Evolutionary conservation across 2,329 filamentous ascomycete genomes (phyloP).

Genomic region (Trichoderma lentiforme): DNA sequence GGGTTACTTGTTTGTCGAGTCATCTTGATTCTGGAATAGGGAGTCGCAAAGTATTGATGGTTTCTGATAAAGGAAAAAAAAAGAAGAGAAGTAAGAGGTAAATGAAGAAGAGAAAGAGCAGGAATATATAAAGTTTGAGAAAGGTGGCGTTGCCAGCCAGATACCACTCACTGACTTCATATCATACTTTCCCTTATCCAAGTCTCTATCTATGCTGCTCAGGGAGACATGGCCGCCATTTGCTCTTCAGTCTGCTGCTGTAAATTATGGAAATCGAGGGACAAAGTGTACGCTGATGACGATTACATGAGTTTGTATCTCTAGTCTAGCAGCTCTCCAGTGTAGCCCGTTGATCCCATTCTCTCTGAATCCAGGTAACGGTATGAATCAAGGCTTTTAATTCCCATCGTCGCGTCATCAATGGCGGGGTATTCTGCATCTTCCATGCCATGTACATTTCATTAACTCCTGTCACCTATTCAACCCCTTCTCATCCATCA

Average conservation of each 20-base stretch:
- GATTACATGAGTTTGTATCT: not conserved
- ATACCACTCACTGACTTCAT: not conserved
- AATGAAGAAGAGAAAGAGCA: no score
- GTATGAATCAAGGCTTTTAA: not conserved
- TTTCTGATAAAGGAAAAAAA: no score
- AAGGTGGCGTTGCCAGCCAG: no score
- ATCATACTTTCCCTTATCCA: not conserved
- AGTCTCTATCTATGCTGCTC: not conserved
- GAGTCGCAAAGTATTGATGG: no score
- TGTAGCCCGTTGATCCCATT: not conserved
- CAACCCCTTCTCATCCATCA: not conserved
- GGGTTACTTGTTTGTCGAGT: no score
- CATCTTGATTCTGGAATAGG: no score
- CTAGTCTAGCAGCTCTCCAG: not conserved
- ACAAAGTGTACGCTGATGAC: not conserved
- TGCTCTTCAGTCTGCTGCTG: no score
- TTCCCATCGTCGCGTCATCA: not conserved
- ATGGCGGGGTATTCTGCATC: not conserved
- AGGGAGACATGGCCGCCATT: not conserved
- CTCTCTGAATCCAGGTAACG: not conserved
- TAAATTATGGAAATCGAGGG: not conserved
- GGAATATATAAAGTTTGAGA: no score
- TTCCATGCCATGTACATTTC: not conserved
- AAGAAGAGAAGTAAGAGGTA: no score
- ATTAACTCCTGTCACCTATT: not conserved